These are phyloP conservation scores for Perkinsus olseni DNA, from an alignment of 169 alveolate species.

Conservation along the genomic window DNA sequence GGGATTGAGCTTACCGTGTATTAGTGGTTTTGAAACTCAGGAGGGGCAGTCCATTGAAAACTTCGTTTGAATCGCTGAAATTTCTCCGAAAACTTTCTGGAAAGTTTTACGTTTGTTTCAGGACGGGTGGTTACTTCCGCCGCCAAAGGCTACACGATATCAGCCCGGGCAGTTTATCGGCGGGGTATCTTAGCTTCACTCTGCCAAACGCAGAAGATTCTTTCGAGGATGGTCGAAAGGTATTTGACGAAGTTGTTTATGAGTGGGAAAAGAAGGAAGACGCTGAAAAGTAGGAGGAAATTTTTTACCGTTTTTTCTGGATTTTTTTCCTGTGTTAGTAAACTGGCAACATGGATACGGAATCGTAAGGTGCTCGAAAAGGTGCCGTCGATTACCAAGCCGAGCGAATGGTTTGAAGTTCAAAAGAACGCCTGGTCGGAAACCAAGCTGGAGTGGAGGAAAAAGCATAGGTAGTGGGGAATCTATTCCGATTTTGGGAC, in stretches of 20 bases:
- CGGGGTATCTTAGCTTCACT: neutral
- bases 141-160: neutral
- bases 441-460: neutral
- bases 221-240: neutral
- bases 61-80: too few relatives aligned
- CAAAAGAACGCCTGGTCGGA: neutral
- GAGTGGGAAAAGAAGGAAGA: neutral
- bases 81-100: too few relatives aligned
- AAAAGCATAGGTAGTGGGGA: neutral
- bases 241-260: neutral
- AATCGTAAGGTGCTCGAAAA: neutral
- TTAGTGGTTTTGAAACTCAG: too few relatives aligned
- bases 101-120: neutral
- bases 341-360: neutral
- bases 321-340: neutral
- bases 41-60: too few relatives aligned
- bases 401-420: neutral
- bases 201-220: neutral
- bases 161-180: neutral
- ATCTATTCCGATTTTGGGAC: too few relatives aligned
- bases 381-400: neutral
- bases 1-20: too few relatives aligned
- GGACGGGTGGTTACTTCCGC: neutral
- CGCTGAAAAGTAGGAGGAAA: neutral
- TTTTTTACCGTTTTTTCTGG: neutral